Base-by-base conservation (phyloP, 148 eudicot species). In the Cornus florida region DNA sequence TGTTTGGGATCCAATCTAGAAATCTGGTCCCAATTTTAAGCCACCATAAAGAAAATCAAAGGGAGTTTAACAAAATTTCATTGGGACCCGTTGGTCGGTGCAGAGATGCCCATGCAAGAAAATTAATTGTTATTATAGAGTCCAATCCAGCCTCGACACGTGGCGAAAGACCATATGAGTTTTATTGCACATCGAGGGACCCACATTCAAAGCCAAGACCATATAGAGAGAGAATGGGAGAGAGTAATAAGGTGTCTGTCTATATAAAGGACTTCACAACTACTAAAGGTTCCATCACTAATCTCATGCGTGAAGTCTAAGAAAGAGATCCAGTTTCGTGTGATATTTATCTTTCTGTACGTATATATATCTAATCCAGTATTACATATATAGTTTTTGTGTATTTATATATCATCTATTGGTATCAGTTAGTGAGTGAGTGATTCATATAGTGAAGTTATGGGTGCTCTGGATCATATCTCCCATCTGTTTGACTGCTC, bases 401-500 rank as follows among this genome's bases (percentile, higher is more conserved):
- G 2, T 19, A 13, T 14, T 57, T 57, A 2, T 57, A 13, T 57
- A 13, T 16, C 38, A 35, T 35, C 38, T 35, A 13, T 57, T 57
- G 19, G 62, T 16, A 4, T 57, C 19, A 4, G 62, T 28, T 28
- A 28, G 28, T 28, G 28, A 62, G 66, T 19, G 66, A 62, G 66
- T 62, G 31, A 14, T 8, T 43, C 3, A 11, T 13, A 6, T 3
- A 13, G 65, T 17, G 28, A 23, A 13, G 65, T 59, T 24, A 92
- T 92, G 97, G 97, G 97, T 6, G 89, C 72, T 31, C 73, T 92
- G 76, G 97, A 92, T 84, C 94, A 89, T 82, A 39, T 92, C 38
- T 85, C 93, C 0, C 80, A 89, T 4, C 71, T 83, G 38, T 88
- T 87, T 72, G 87, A 92, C 76, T 91, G 92, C 73, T 81, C 91